These are phyloP conservation scores for Sporothrix euskadiensis DNA, from an alignment of 2,329 filamentous ascomycete species.

Conservation along the genomic window DNA sequence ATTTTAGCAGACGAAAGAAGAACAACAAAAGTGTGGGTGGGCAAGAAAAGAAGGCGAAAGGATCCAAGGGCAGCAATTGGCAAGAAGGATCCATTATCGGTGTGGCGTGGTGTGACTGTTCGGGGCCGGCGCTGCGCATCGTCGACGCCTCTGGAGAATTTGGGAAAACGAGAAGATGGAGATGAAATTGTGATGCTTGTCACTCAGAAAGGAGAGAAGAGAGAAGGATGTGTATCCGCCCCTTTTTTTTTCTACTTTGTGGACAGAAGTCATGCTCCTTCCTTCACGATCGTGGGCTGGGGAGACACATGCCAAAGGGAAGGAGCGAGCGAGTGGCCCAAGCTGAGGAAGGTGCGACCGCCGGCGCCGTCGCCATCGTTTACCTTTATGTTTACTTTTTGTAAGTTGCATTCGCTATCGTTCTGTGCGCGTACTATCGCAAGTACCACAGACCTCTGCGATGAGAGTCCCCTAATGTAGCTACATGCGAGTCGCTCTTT, in stretches of 20 bases:
- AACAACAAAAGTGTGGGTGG: not conserved
- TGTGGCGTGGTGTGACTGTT: slow-evolving; percentile 10
- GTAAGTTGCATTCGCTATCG: not conserved
- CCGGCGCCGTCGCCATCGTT: not conserved
- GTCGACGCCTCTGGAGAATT: not conserved
- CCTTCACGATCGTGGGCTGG: not conserved
- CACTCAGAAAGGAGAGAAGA: not conserved
- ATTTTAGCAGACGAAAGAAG: slow-evolving; percentile 5
- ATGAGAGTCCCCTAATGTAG: not conserved
- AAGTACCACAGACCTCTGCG: not conserved
- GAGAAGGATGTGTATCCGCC: not conserved
- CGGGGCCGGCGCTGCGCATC: slow-evolving; percentile 13
- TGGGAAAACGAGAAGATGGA: not conserved
- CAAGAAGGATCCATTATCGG: not conserved
- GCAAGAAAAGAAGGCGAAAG: not conserved
- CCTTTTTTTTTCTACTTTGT: not conserved
- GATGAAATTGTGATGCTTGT: not conserved
- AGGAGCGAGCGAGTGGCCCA: not conserved
- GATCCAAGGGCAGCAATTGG: not conserved
- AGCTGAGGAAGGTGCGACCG: not conserved
- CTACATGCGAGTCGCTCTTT: not conserved
- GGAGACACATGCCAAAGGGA: slow-evolving; percentile 3
- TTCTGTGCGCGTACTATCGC: not conserved
- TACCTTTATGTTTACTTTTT: not conserved
- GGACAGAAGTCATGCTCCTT: not conserved